These are phyloP conservation scores for Mycena vitilis DNA, from an alignment of 768 basidiomycete genomes.

Conservation along the genomic window DNA sequence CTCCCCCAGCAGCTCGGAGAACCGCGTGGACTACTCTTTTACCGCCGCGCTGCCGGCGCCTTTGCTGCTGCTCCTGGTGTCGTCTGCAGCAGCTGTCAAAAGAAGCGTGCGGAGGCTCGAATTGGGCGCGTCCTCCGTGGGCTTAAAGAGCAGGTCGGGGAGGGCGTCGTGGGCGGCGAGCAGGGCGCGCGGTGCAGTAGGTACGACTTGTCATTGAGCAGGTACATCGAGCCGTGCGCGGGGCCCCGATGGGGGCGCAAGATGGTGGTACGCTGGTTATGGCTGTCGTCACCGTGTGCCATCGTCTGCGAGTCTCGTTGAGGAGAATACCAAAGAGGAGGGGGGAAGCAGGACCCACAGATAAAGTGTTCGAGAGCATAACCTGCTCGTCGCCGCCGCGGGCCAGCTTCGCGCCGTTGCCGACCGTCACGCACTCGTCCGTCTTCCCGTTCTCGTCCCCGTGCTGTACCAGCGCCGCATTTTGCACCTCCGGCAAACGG, in stretches of 20 bases:
- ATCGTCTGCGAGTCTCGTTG: constrained; percentile 64
- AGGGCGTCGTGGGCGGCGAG: constrained; percentile 59
- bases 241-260: constrained; percentile 70
- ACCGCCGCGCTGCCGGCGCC: too few species aligned
- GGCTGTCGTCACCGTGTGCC: constrained; percentile 74
- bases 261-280: constrained; percentile 71
- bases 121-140: constrained; percentile 70
- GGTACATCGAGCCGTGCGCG: constrained; percentile 78
- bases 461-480: constrained; percentile 71
- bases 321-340: background rate
- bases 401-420: constrained; percentile 59
- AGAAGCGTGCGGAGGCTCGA: constrained; percentile 84
- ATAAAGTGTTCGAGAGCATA: constrained; percentile 81
- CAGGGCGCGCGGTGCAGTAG: constrained; percentile 68
- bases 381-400: constrained; percentile 67
- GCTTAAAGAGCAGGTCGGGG: constrained; percentile 65
- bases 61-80: constrained; percentile 58
- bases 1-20: constrained; percentile 86
- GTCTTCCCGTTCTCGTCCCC: constrained; percentile 95
- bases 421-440: constrained; percentile 82
- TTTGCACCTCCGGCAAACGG: constrained; percentile 74
- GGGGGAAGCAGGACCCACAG: constrained; percentile 56
- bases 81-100: constrained; percentile 84
- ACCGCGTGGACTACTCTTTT: constrained; percentile 86
- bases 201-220: constrained; percentile 85